These are phyloP conservation scores for Backusella morwellensis DNA, from an alignment of 192 early-diverging fungal genomes.

Conservation along the genomic window DNA sequence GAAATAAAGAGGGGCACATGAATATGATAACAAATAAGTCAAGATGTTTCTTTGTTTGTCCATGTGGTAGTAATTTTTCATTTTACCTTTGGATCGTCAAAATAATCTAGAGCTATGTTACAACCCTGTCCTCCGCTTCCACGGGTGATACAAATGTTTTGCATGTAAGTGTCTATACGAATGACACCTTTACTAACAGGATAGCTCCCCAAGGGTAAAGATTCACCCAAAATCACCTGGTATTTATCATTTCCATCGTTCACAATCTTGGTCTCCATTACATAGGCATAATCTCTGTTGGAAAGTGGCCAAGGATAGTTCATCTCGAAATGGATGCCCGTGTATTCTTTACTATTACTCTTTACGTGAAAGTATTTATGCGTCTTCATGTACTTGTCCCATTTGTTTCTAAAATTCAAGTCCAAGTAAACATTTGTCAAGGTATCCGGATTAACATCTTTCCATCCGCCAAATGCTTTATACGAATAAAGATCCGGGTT, in stretches of 20 bases:
- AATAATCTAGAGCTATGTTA: constrained; percentile 45
- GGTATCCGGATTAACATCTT: constrained; percentile 39
- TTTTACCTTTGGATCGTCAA: constrained; percentile 54
- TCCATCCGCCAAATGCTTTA: constrained; percentile 44
- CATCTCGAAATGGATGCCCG: not conserved
- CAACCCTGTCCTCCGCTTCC: constrained; percentile 39
- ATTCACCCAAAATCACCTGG: constrained; percentile 33
- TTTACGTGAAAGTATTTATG: constrained; percentile 27
- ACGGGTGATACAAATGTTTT: constrained; percentile 44
- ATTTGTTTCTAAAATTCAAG: constrained; percentile 47
- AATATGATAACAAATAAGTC: not conserved
- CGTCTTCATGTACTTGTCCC: constrained; percentile 54
- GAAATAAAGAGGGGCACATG: not conserved
- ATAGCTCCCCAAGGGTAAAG: constrained; percentile 25
- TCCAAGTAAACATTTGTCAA: constrained; percentile 51
- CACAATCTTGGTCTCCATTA: constrained; percentile 20
- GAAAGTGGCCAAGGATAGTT: constrained; percentile 47
- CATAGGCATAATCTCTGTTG: constrained; percentile 49
- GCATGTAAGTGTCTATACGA: constrained; percentile 48
- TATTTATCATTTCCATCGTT: not conserved
- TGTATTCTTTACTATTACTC: not conserved
- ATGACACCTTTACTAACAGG: constrained; percentile 40
- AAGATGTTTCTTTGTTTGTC: not conserved
- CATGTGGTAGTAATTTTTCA: not conserved
- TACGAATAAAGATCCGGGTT: constrained; percentile 47